Conservation (phyloP, 495 filamentous ascomycete genomes). For the Trichoderma virens region DNA sequence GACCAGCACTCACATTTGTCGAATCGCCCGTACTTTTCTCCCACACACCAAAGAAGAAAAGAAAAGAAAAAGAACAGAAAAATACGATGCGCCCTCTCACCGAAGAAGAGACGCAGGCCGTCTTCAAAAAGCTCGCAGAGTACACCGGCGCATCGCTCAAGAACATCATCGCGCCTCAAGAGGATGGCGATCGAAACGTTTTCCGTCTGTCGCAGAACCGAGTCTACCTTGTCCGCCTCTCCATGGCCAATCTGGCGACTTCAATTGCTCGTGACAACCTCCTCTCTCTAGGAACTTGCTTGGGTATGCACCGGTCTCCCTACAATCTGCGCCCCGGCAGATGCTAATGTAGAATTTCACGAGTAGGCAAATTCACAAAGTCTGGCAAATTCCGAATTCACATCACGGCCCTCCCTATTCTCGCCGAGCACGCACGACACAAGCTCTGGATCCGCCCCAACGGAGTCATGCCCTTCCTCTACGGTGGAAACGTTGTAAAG, state of each 20-base stretch:
- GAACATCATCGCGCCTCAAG: conserved; percentile 66
- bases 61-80: not conserved
- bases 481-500: conserved; percentile 83
- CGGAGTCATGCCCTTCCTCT: conserved; percentile 90
- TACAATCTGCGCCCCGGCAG: not conserved
- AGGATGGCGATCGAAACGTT: conserved; percentile 66
- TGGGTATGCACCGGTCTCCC: conserved; percentile 36
- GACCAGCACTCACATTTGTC: not conserved
- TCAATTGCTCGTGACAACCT: conserved; percentile 70
- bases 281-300: conserved; percentile 75
- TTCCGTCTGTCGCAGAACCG: conserved; percentile 70
- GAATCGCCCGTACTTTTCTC: not conserved
- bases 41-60: no score
- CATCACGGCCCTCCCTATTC: conserved; percentile 75
- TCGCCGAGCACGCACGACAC: conserved; percentile 81
- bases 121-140: conserved; percentile 78
- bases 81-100: conserved; percentile 63
- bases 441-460: conserved; percentile 95
- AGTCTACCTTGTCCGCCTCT: conserved; percentile 83
- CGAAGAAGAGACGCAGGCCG: conserved; percentile 59
- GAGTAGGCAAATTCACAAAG: conserved; percentile 75
- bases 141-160: conserved; percentile 76
- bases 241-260: conserved; percentile 84
- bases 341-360: not conserved
- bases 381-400: conserved; percentile 81